These are phyloP conservation scores for Hanseniaspora singularis DNA, from an alignment of 805 yeast genomes.

Conservation along the genomic window DNA sequence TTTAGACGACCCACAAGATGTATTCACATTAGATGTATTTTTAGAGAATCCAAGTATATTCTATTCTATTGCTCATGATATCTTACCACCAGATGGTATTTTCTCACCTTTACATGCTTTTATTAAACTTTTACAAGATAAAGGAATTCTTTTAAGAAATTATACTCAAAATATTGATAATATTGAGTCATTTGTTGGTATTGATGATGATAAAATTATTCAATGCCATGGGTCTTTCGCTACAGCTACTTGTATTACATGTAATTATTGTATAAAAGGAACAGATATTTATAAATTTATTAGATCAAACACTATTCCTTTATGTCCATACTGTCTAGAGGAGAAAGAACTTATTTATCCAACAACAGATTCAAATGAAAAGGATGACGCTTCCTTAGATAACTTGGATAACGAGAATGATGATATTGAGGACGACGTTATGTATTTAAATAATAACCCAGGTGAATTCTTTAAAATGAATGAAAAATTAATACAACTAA, in stretches of 20 bases:
- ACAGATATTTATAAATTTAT: slow-evolving; percentile 49
- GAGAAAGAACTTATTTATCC: slow-evolving; percentile 32
- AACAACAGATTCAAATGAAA: too few relatives aligned
- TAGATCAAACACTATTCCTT: slow-evolving; percentile 47
- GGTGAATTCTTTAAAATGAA: slow-evolving; percentile 13
- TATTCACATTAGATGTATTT: slow-evolving; percentile 64
- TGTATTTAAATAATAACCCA: slow-evolving; percentile 10
- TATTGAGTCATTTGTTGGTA: slow-evolving; percentile 70
- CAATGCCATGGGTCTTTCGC: slow-evolving; percentile 94
- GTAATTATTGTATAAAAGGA: slow-evolving; percentile 57
- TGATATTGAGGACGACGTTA: slow-evolving; percentile 8
- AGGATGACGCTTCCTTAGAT: slow-evolving; percentile 20
- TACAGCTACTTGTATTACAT: slow-evolving; percentile 69
- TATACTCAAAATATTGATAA: slow-evolving; percentile 90
- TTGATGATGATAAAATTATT: slow-evolving; percentile 50
- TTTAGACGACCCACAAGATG: slow-evolving; percentile 79
- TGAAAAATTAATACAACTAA: slow-evolving; percentile 1
- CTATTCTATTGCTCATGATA: slow-evolving; percentile 75
- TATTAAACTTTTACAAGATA: slow-evolving; percentile 58
- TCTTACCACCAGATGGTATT: slow-evolving; percentile 57
- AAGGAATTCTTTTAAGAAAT: slow-evolving; percentile 65
- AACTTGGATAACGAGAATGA: slow-evolving; percentile 17
- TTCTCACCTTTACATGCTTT: slow-evolving; percentile 75
- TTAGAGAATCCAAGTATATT: slow-evolving; percentile 65
- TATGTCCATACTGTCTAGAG: slow-evolving; percentile 54